Percentiles rank a stretch among this genome's conserved stretches.
Conservation (phyloP, 192 early-diverging fungal genomes). For the Backusella luteola region DNA sequence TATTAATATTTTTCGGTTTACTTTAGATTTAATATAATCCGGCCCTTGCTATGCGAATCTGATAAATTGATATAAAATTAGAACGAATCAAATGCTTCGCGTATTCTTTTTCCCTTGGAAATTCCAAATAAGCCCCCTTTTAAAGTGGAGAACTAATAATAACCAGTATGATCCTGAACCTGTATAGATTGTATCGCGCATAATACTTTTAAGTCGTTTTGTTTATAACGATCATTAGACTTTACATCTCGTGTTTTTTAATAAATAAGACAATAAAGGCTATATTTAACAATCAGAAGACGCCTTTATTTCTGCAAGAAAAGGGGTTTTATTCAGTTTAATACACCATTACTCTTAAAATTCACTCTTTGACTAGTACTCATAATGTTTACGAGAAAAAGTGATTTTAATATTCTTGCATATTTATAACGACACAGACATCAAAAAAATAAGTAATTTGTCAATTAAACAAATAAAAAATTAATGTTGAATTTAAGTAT, state of each 20-base stretch:
- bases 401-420: background rate
- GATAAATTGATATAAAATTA: background rate
- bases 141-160: background rate
- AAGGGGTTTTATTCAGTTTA: background rate
- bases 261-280: background rate
- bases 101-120: slow-evolving; percentile 2
- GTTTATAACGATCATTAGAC: background rate
- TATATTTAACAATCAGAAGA: background rate
- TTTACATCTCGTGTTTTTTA: background rate
- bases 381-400: background rate
- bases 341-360: background rate
- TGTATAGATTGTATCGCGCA: background rate
- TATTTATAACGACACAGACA: background rate
- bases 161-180: background rate
- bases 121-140: background rate
- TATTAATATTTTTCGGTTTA: background rate
- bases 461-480: background rate
- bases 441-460: background rate
- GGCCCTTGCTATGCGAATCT: background rate
- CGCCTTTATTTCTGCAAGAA: background rate
- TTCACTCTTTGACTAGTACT: background rate
- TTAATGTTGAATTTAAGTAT: background rate
- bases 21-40: background rate
- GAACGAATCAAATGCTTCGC: background rate
- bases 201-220: background rate